Evolutionary conservation across 176 grass and related monocot species (phyloP).

Genomic region (Melocanna baccifera): DNA sequence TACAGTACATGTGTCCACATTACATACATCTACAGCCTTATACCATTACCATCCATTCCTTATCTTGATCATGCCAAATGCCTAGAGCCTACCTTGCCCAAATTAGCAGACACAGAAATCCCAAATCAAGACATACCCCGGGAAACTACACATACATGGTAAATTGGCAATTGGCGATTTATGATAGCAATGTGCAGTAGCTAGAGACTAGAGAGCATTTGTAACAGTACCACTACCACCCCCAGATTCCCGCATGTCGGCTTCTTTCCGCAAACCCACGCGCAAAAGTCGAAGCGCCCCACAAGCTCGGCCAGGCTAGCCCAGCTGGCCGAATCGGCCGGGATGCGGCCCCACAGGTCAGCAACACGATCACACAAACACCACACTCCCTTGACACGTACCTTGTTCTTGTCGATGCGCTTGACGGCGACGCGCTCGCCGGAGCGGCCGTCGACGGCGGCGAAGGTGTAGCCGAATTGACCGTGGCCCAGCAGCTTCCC

Average conservation of each 20-base stretch:
- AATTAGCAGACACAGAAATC: neutral
- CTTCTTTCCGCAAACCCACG: neutral
- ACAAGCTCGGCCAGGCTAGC: conserved; percentile 5
- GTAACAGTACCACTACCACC: neutral
- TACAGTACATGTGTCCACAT: neutral
- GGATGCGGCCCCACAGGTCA: conserved; percentile 19
- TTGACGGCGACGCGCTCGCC: conserved; percentile 74
- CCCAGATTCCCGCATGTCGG: neutral
- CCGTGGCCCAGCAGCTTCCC: conserved; percentile 82
- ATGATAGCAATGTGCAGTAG: neutral
- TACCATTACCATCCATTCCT: neutral
- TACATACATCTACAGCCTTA: neutral
- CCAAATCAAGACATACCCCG: neutral
- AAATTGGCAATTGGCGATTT: neutral
- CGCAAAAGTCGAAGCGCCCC: neutral
- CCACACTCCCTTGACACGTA: neutral
- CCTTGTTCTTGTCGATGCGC: conserved; percentile 94
- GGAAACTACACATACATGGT: neutral
- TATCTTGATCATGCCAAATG: neutral
- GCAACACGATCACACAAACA: neutral
- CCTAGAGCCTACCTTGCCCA: neutral
- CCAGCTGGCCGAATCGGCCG: conserved; percentile 15
- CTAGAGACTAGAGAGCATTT: neutral
- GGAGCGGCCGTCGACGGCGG: conserved; percentile 63
- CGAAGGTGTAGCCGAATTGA: conserved; percentile 80